Evolutionary conservation across 345 rosid species (phyloP).

Genomic region (Hypericum perforatum): DNA sequence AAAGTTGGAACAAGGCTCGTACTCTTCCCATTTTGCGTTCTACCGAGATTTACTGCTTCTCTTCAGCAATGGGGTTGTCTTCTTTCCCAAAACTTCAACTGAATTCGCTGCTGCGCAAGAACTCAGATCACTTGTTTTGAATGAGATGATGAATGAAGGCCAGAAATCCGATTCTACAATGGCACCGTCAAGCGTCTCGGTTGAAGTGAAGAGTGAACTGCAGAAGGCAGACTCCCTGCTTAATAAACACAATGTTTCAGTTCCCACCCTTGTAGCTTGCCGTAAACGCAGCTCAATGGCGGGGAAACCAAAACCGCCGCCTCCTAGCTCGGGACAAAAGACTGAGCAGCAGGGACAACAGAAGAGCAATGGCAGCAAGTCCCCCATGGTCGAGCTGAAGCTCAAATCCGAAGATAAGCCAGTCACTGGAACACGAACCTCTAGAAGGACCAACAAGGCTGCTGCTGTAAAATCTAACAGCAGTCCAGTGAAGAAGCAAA

Average conservation of each 20-base stretch:
- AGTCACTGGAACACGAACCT: slow-evolving; percentile 47
- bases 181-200: background rate
- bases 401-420: slow-evolving; percentile 35
- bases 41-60: slow-evolving; percentile 62
- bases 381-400: slow-evolving; percentile 16
- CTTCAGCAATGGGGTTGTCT: slow-evolving; percentile 48
- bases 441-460: slow-evolving; percentile 42
- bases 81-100: slow-evolving; percentile 40
- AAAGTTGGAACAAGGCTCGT: slow-evolving; percentile 37
- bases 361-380: slow-evolving; percentile 12
- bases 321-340: slow-evolving; percentile 29
- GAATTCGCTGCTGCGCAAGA: slow-evolving; percentile 44
- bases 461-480: slow-evolving; percentile 2
- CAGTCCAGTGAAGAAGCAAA: slow-evolving; percentile 25
- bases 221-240: slow-evolving; percentile 44
- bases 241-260: slow-evolving; percentile 30
- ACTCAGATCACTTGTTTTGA: slow-evolving; percentile 32
- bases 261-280: slow-evolving; percentile 36
- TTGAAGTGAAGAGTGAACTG: slow-evolving; percentile 21
- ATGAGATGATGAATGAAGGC: slow-evolving; percentile 28
- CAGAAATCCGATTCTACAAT: slow-evolving; percentile 12
- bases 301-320: slow-evolving; percentile 42
- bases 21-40: slow-evolving; percentile 31
- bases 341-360: slow-evolving; percentile 17
- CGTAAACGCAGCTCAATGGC: slow-evolving; percentile 46